Base-by-base conservation (phyloP, 352 stramenopile genomes). In the Pythium vanterpoolii region DNA sequence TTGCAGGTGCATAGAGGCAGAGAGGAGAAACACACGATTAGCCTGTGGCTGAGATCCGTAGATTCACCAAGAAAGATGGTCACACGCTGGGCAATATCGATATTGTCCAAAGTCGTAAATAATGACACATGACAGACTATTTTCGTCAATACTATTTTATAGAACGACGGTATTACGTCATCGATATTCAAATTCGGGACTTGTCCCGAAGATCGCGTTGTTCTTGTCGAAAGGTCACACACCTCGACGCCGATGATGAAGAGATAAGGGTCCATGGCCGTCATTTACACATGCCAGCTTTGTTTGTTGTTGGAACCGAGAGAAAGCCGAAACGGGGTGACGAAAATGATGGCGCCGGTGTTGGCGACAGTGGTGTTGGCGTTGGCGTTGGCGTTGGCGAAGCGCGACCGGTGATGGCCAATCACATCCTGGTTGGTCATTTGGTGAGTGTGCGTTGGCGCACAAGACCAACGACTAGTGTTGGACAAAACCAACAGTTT, bases 371-470 rank as follows among this genome's bases (percentile, higher is more conserved):
- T 56, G 14, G 36, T 30, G 33, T 38, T 57, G 19, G 48, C 33
- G 13, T 34, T 27, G 21, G 24, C 48, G 31, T 21, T 45, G 3
- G 38, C 43, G 47, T 5, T 36, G 7, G 47, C 45, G 2, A 27
- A 56, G 19, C 39, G 27, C 46, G 56, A 57, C 47, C 56, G 56
- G 11, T 63, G 46, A 63, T 38, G 26, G 56, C 56, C 13, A 57
- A n/a, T n/a, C n/a, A n/a, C n/a, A n/a, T 63, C 28, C 38, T 63
- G 14, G 47, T 63, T 39, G 46, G 56, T 13, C 34, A 36, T 38
- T 52, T 57, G 45, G 56, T 63, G 4, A 6, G 42, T 34, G 9
- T n/a, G 30, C 19, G 10, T 42, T 33, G 8, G 21, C n/a, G 18
- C 21, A 6, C 10, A 19, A 27, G 3, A 18, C 33, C 33, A 30